These are phyloP conservation scores for Diaporthe citriasiana DNA, from an alignment of 2,329 filamentous ascomycete genomes.

Conservation along the genomic window DNA sequence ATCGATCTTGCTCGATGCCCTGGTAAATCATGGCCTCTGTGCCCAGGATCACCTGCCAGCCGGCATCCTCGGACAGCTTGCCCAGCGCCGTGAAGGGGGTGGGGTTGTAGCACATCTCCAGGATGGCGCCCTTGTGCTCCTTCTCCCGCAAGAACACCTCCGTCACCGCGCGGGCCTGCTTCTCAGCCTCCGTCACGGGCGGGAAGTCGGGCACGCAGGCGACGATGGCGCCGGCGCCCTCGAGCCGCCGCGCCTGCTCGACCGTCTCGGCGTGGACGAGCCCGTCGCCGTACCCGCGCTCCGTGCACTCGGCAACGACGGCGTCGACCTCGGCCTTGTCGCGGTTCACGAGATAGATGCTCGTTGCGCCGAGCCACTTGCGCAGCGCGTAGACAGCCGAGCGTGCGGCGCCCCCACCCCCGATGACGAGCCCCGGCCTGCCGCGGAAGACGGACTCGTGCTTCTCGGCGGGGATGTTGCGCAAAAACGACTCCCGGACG, in stretches of 20 bases:
- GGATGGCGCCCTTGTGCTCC: constrained; percentile 74
- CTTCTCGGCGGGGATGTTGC: constrained; percentile 62
- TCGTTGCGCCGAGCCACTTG: constrained; percentile 75
- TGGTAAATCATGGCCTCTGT: constrained; percentile 85
- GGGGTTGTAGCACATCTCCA: constrained; percentile 90
- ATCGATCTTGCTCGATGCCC: constrained; percentile 76
- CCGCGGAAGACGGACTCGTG: constrained; percentile 65
- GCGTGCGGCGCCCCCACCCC: constrained; percentile 83
- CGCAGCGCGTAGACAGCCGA: constrained; percentile 82
- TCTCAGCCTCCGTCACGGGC: constrained; percentile 75
- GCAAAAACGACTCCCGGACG: constrained; percentile 78
- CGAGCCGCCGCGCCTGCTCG: constrained; percentile 70
- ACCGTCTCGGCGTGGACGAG: constrained; percentile 73
- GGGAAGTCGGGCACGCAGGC: constrained; percentile 83
- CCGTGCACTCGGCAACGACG: constrained; percentile 74
- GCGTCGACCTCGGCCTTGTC: constrained; percentile 76
- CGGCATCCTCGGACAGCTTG: constrained; percentile 69
- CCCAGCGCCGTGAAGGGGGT: constrained; percentile 77
- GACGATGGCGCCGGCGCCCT: constrained; percentile 76
- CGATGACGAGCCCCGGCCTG: constrained; percentile 79
- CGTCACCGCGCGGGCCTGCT: constrained; percentile 68
- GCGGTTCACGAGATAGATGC: constrained; percentile 84
- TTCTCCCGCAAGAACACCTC: constrained; percentile 60
- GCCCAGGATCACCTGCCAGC: constrained; percentile 82
- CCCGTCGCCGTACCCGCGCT: constrained; percentile 70